Conservation (phyloP, 2,329 filamentous ascomycete species). For the Nemania sp. region DNA sequence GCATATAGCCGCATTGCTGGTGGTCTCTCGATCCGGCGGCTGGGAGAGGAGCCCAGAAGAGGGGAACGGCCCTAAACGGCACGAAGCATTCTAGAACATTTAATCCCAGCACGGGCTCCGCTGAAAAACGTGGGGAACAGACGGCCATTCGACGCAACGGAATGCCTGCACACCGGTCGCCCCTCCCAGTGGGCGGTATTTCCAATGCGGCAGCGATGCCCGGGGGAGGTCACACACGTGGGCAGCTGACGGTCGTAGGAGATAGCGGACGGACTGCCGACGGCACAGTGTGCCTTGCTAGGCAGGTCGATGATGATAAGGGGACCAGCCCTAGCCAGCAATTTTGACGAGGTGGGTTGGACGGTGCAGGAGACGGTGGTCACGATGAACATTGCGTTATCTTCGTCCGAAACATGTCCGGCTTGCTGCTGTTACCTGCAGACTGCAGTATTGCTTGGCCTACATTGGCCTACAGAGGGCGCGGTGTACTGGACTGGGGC, state of each 20-base stretch:
- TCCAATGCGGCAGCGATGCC: slow-evolving; percentile 14
- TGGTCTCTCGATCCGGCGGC: slow-evolving; percentile 25
- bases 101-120: slow-evolving; percentile 32
- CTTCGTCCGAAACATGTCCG: slow-evolving; percentile 17
- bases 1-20: slow-evolving; percentile 26
- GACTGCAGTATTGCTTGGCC: slow-evolving; percentile 4
- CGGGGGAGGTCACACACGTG: slow-evolving; percentile 22
- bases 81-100: slow-evolving; percentile 36
- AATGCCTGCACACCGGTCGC: slow-evolving; percentile 29
- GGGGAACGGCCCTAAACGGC: slow-evolving; percentile 23
- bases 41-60: slow-evolving; percentile 22
- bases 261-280: slow-evolving; percentile 18
- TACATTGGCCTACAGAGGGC: not conserved
- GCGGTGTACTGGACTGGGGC: too few species aligned
- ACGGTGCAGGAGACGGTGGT: slow-evolving; percentile 12
- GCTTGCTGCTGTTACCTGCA: slow-evolving; percentile 20
- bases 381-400: slow-evolving; percentile 17
- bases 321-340: slow-evolving; percentile 13
- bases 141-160: slow-evolving; percentile 19
- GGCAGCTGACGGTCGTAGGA: slow-evolving; percentile 23
- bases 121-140: slow-evolving; percentile 38
- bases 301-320: slow-evolving; percentile 27
- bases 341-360: slow-evolving; percentile 20
- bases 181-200: slow-evolving; percentile 19
- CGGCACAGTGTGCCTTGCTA: slow-evolving; percentile 23